phyloP scores from a whole-genome alignment of 495 filamentous ascomycete species.

The Penicillium chermesinum region DNA sequence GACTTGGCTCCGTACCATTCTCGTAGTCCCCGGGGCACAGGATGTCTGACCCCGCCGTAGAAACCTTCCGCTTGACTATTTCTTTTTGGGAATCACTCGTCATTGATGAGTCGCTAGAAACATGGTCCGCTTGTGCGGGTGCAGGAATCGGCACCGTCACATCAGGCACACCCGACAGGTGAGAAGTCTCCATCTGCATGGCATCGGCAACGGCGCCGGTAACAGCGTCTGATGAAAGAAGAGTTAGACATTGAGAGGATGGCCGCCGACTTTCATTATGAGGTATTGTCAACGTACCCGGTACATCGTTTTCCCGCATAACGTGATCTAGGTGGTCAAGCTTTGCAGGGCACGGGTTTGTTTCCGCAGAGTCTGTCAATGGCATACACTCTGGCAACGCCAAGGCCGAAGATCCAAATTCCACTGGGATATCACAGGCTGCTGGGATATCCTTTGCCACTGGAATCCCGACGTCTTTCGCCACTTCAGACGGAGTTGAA shows the following conservation, averaged over 20 bases:
- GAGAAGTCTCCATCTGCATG: slow-evolving; percentile 5
- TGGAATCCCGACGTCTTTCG: slow-evolving; percentile 2
- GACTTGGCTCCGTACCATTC: slow-evolving; percentile 5
- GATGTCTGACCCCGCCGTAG: neutral
- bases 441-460: neutral
- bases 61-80: slow-evolving; percentile 8
- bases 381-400: neutral
- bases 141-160: slow-evolving; percentile 1
- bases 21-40: neutral
- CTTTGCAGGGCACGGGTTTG: neutral
- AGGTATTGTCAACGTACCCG: slow-evolving; percentile 4
- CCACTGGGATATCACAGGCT: neutral
- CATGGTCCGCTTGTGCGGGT: slow-evolving; percentile 7
- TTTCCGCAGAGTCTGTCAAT: neutral
- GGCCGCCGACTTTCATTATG: slow-evolving; percentile 4
- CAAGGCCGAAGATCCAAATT: neutral
- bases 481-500: neutral
- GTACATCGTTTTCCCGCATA: slow-evolving; percentile 6
- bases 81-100: slow-evolving; percentile 5
- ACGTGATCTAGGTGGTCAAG: slow-evolving; percentile 4
- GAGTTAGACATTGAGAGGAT: slow-evolving; percentile 8
- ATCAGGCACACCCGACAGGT: neutral
- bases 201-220: slow-evolving; percentile 4
- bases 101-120: slow-evolving; percentile 6
- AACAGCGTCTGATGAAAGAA: too few relatives aligned